Conservation (phyloP, 352 stramenopile species). For the Phytophthora citrophthora region DNA sequence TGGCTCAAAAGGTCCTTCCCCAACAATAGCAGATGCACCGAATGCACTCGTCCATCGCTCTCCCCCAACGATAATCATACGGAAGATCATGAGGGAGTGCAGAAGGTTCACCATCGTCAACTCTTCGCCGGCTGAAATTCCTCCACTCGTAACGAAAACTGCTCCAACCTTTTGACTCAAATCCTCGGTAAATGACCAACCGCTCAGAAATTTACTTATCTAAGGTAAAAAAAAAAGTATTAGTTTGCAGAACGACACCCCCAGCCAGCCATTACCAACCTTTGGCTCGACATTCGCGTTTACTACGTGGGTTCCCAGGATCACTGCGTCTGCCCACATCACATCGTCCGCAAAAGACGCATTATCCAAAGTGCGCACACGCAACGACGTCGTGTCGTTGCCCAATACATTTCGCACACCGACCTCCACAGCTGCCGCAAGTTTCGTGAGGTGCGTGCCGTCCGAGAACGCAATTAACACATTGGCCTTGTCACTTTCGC, state of each 20-base stretch:
- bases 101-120: slow-evolving; percentile 88
- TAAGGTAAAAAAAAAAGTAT: slow-evolving; percentile 18
- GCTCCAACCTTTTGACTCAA: slow-evolving; percentile 86
- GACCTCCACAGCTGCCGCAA: slow-evolving; percentile 67
- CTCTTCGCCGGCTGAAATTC: slow-evolving; percentile 84
- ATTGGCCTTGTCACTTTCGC: slow-evolving; percentile 25
- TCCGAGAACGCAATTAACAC: slow-evolving; percentile 81
- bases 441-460: slow-evolving; percentile 72
- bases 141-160: slow-evolving; percentile 86
- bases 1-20: slow-evolving; percentile 72
- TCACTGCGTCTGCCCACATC: slow-evolving; percentile 81
- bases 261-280: slow-evolving; percentile 32
- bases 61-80: slow-evolving; percentile 85
- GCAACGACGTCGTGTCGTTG: slow-evolving; percentile 43
- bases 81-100: slow-evolving; percentile 89
- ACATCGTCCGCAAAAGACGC: slow-evolving; percentile 84
- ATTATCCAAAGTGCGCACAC: slow-evolving; percentile 62
- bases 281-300: slow-evolving; percentile 91
- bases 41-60: slow-evolving; percentile 89
- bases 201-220: slow-evolving; percentile 74
- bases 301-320: slow-evolving; percentile 85
- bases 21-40: slow-evolving; percentile 81
- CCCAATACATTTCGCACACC: slow-evolving; percentile 48
- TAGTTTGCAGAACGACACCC: not conserved
- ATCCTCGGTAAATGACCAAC: slow-evolving; percentile 75